Evolutionary conservation across 73 alveolate species (phyloP).

Genomic region (Strombidium stylifer): DNA sequence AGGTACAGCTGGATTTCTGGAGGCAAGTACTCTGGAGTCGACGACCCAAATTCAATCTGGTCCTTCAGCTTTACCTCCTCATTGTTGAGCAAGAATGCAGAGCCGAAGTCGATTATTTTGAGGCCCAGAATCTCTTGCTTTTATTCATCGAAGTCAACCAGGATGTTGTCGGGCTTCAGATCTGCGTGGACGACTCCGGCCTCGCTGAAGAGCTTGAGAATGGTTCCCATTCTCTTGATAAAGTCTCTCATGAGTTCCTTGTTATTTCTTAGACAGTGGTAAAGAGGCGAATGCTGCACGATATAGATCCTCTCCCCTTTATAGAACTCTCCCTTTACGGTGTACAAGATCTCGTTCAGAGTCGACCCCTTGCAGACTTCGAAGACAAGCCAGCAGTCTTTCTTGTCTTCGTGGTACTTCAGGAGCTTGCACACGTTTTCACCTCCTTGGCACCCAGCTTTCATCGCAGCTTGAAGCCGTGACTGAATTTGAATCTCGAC

Average conservation of each 20-base stretch:
- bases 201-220: conserved; percentile 41
- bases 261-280: conserved; percentile 31
- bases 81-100: conserved; percentile 29
- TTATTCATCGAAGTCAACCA: conserved; percentile 46
- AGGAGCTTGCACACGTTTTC: conserved; percentile 38
- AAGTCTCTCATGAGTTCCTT: conserved; percentile 34
- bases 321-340: conserved; percentile 71
- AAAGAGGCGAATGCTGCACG: conserved; percentile 47
- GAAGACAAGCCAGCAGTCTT: conserved; percentile 63
- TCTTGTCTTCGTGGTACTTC: conserved; percentile 45
- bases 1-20: conserved; percentile 46
- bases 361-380: conserved; percentile 65
- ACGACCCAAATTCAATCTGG: conserved; percentile 31
- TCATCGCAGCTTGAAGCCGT: conserved; percentile 17
- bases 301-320: conserved; percentile 74
- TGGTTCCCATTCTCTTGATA: conserved; percentile 45
- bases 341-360: conserved; percentile 57
- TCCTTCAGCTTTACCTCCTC: conserved; percentile 19
- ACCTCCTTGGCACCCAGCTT: conserved; percentile 34
- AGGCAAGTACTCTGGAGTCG: conserved; percentile 73
- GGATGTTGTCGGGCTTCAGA: conserved; percentile 76
- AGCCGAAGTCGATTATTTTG: conserved; percentile 75
- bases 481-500: conserved; percentile 18
- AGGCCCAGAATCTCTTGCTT: conserved; percentile 17
- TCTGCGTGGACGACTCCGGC: conserved; percentile 71